These are phyloP conservation scores for Hordeum vulgare DNA, from an alignment of 176 grass and related monocot species.

Conservation along the genomic window DNA sequence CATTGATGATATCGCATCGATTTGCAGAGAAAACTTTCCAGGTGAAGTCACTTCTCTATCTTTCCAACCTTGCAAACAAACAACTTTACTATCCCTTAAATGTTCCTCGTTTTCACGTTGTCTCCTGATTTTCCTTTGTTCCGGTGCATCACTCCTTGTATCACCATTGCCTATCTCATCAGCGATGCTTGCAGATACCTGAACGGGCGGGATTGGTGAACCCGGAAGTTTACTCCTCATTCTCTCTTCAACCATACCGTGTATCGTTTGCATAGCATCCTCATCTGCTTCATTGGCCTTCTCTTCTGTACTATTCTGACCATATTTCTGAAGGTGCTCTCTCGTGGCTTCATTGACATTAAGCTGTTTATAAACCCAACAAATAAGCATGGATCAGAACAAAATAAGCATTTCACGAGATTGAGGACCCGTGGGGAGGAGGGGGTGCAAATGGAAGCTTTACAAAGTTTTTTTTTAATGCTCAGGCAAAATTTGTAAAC, in stretches of 20 bases:
- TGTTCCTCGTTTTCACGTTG: conserved; percentile 67
- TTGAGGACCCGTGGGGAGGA: background rate
- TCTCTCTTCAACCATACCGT: conserved; percentile 70
- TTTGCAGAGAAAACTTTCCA: background rate
- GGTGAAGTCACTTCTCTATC: conserved; percentile 31
- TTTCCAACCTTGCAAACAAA: conserved; percentile 33
- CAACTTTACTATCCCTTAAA: conserved; percentile 54
- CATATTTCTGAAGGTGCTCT: background rate
- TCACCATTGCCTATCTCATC: conserved; percentile 52
- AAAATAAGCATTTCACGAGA: background rate
- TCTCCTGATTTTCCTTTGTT: conserved; percentile 25
- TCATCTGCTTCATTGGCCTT: conserved; percentile 22
- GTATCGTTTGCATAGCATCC: conserved; percentile 50
- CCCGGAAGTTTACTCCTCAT: conserved; percentile 49
- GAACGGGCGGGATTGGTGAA: conserved; percentile 38
- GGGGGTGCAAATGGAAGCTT: background rate
- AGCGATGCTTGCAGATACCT: conserved; percentile 28
- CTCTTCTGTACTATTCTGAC: background rate
- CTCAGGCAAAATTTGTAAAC: background rate
- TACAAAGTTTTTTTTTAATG: background rate
- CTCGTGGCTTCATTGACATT: background rate
- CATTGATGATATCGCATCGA: background rate
- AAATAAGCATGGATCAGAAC: background rate
- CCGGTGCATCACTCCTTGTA: conserved; percentile 17
- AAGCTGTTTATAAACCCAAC: background rate